A percentile compares a stretch with the other conserved stretches of the same genome.
Conservation (phyloP, 257 asterid genomes). For the Scutellaria barbata region DNA sequence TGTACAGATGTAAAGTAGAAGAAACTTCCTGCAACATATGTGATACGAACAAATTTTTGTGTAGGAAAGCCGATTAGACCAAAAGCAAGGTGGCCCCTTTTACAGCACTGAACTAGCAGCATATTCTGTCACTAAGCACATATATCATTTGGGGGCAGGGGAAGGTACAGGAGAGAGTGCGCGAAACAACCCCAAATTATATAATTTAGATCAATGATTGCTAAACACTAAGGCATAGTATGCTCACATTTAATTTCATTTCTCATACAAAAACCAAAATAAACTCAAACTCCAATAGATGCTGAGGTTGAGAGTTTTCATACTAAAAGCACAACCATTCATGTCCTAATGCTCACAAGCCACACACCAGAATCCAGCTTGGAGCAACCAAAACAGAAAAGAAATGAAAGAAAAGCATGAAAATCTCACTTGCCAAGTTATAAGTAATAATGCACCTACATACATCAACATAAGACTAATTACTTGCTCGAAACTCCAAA, state of each 20-base stretch:
- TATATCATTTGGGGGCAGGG: too few relatives aligned
- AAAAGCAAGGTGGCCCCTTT: too few relatives aligned
- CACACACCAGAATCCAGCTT: neutral
- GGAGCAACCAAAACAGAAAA: neutral
- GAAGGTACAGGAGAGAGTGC: too few relatives aligned
- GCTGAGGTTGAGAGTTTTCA: neutral
- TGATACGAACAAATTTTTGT: too few relatives aligned
- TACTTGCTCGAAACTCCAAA: conserved; percentile 1
- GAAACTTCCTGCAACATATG: neutral
- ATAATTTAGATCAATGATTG: too few relatives aligned
- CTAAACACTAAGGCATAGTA: too few relatives aligned
- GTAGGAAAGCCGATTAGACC: too few relatives aligned
- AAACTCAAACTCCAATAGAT: neutral
- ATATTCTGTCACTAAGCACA: too few relatives aligned
- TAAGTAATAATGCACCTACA: conserved; percentile 3
- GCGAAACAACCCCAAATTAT: too few relatives aligned
- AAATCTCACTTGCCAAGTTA: neutral
- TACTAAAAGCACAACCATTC: neutral
- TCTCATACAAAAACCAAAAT: too few relatives aligned
- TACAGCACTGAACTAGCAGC: too few relatives aligned
- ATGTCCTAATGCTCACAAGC: neutral
- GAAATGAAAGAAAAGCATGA: neutral
- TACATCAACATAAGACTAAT: conserved; percentile 13
- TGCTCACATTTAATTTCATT: too few relatives aligned
- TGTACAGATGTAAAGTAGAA: neutral